Percentiles rank a stretch among this genome's conserved stretches.
Conservation (phyloP, 352 stramenopile genomes). For the Plasmopara halstedii region DNA sequence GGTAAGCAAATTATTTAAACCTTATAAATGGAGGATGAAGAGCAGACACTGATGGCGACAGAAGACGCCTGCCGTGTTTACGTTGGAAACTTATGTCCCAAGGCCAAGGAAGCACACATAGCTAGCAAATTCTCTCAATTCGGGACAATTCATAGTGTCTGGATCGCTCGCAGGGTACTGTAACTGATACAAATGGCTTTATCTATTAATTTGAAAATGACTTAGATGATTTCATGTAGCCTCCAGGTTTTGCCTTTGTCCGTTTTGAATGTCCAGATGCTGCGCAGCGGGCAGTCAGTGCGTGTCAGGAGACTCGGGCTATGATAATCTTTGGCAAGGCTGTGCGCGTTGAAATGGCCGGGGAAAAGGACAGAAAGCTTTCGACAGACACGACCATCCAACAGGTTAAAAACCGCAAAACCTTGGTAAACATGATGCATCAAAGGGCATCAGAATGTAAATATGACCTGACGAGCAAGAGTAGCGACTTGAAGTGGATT, state of each 20-base stretch:
- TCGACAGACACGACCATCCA: neutral
- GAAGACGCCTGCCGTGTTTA: slow-evolving; percentile 50
- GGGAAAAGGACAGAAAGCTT: slow-evolving; percentile 26
- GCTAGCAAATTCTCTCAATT: slow-evolving; percentile 53
- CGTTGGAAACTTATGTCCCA: slow-evolving; percentile 65
- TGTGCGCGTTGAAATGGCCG: slow-evolving; percentile 67
- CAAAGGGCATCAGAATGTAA: neutral
- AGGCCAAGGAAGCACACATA: slow-evolving; percentile 60
- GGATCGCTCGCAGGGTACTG: slow-evolving; percentile 61
- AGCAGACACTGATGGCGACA: slow-evolving; percentile 11
- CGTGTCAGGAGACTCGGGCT: slow-evolving; percentile 23
- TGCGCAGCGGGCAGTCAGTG: slow-evolving; percentile 40
- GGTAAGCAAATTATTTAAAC: no score
- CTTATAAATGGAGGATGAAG: slow-evolving; percentile 2
- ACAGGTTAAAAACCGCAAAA: neutral
- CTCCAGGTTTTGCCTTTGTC: slow-evolving; percentile 78
- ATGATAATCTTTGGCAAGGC: slow-evolving; percentile 64
- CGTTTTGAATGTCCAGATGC: slow-evolving; percentile 38
- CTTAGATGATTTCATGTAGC: no score
- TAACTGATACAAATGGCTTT: neutral
- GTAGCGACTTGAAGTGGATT: neutral
- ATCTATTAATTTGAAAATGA: no score
- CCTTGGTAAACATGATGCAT: neutral
- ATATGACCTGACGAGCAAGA: neutral
- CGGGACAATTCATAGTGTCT: slow-evolving; percentile 64